These are phyloP conservation scores for Teratosphaeria gauchensis DNA, from an alignment of 2,329 filamentous ascomycete species.

Conservation along the genomic window DNA sequence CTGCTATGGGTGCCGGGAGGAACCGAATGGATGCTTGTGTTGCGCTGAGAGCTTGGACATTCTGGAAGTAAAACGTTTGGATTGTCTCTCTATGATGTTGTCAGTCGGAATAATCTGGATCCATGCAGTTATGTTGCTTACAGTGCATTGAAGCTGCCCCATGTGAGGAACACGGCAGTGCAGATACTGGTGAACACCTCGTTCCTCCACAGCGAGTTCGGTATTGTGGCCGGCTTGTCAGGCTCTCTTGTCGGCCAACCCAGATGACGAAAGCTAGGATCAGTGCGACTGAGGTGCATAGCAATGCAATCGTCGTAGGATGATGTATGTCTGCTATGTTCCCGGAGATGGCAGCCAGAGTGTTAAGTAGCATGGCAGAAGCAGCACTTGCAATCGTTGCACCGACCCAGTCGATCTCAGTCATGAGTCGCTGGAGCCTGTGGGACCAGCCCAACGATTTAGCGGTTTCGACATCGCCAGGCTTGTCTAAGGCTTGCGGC, in stretches of 20 bases:
- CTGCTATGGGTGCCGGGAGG: constrained; percentile 43
- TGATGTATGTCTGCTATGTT: constrained; percentile 13
- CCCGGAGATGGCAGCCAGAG: constrained; percentile 33
- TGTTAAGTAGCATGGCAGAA: constrained; percentile 43
- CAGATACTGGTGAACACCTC: constrained; percentile 48
- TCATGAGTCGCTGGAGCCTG: constrained; percentile 19
- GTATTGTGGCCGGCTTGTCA: constrained; percentile 47
- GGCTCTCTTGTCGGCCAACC: constrained; percentile 42
- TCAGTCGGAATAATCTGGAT: neutral
- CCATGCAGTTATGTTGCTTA: neutral
- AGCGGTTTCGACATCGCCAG: constrained; percentile 3
- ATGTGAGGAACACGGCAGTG: constrained; percentile 31
- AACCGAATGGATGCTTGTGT: constrained; percentile 62
- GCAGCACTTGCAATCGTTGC: constrained; percentile 37
- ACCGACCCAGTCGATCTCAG: constrained; percentile 47
- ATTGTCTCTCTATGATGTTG: constrained; percentile 17
- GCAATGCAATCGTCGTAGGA: constrained; percentile 25
- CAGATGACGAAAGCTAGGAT: constrained; percentile 46
- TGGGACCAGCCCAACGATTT: constrained; percentile 16
- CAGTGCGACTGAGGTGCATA: constrained; percentile 34
- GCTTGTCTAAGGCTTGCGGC: constrained; percentile 20
- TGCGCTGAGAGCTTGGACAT: constrained; percentile 51
- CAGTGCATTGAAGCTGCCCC: constrained; percentile 30
- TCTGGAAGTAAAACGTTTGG: constrained; percentile 58
- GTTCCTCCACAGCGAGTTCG: constrained; percentile 53